Percentiles rank a stretch among this genome's conserved stretches.
These are phyloP conservation scores for Termitomyces sp. DNA, from an alignment of 768 basidiomycete genomes.

Conservation along the genomic window DNA sequence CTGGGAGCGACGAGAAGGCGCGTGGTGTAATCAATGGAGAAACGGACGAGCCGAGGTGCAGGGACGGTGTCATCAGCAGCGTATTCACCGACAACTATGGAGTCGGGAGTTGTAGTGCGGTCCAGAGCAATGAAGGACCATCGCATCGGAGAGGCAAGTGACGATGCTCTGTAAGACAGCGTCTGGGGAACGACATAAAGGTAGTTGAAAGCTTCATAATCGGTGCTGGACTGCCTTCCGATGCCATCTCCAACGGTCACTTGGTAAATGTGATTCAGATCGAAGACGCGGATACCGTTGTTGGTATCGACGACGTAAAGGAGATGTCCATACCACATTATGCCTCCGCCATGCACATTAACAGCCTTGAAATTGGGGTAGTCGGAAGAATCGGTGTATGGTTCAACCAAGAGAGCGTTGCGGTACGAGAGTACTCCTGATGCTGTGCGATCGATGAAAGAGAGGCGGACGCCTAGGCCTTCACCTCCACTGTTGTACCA, in stretches of 20 bases:
- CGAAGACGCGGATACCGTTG: conserved; percentile 13
- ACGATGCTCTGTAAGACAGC: conserved; percentile 6
- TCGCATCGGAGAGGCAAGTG: conserved; percentile 7
- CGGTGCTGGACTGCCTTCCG: conserved; percentile 8
- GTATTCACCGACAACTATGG: conserved; percentile 13
- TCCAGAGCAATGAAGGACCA: conserved; percentile 14
- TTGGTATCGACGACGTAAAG: conserved; percentile 12
- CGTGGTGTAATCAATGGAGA: conserved; percentile 11
- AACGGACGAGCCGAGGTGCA: conserved; percentile 8
- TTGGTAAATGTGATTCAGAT: conserved; percentile 12
- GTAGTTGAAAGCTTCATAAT: conserved; percentile 11
- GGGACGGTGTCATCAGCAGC: conserved; percentile 8
- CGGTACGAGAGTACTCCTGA: conserved; percentile 6
- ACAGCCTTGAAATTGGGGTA: conserved; percentile 11
- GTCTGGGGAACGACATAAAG: conserved; percentile 10
- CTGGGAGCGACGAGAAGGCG: conserved; percentile 9
- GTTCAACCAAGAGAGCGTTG: conserved; percentile 11
- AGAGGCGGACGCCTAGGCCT: conserved; percentile 11
- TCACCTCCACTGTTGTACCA: conserved; percentile 9
- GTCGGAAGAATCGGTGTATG: conserved; percentile 7
- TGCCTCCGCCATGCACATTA: conserved; percentile 10
- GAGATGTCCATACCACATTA: conserved; percentile 12
- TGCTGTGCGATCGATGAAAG: conserved; percentile 12
- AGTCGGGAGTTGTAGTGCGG: conserved; percentile 12
- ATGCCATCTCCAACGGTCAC: conserved; percentile 9